Evolutionary conservation across 2,329 filamentous ascomycete species (phyloP).

Genomic region (Tolypocladium pustulatum): DNA sequence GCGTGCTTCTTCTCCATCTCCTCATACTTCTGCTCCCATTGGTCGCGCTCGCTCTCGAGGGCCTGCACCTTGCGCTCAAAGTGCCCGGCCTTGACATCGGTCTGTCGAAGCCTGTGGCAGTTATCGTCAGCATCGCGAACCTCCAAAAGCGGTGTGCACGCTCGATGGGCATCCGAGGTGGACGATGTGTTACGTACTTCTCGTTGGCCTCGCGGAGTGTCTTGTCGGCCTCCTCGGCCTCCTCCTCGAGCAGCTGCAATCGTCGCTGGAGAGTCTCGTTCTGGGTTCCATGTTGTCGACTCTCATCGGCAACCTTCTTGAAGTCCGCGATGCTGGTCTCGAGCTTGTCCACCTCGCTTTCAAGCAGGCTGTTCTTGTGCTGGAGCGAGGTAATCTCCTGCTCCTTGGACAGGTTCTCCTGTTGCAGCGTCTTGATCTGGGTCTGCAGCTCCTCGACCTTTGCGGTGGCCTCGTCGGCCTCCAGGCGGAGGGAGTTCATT

Average conservation of each 20-base stretch:
- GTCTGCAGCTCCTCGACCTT: constrained; percentile 80
- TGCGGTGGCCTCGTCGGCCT: constrained; percentile 74
- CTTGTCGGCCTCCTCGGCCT: constrained; percentile 94
- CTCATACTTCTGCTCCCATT: constrained; percentile 97
- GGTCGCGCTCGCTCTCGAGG: constrained; percentile 80
- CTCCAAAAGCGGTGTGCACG: background rate
- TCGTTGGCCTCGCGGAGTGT: constrained; percentile 95
- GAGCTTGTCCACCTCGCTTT: constrained; percentile 85
- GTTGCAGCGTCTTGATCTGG: constrained; percentile 83
- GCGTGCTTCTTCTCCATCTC: constrained; percentile 90
- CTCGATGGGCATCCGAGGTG: background rate
- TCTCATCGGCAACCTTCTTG: constrained; percentile 79
- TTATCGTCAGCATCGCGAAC: constrained; percentile 6
- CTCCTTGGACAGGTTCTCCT: constrained; percentile 93
- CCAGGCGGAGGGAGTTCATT: constrained; percentile 89
- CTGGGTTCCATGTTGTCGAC: constrained; percentile 72
- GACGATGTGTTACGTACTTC: constrained; percentile 58
- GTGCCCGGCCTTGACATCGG: constrained; percentile 97
- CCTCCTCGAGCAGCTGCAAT: constrained; percentile 93
- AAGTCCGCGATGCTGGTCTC: constrained; percentile 73
- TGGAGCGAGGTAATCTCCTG: constrained; percentile 94
- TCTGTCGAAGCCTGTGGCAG: constrained; percentile 75
- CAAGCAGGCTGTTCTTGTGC: constrained; percentile 90
- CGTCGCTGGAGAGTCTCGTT: constrained; percentile 87
- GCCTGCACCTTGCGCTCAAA: constrained; percentile 99